Evolutionary conservation across 2,329 filamentous ascomycete species (phyloP).

Genomic region (Penicillium italicum): DNA sequence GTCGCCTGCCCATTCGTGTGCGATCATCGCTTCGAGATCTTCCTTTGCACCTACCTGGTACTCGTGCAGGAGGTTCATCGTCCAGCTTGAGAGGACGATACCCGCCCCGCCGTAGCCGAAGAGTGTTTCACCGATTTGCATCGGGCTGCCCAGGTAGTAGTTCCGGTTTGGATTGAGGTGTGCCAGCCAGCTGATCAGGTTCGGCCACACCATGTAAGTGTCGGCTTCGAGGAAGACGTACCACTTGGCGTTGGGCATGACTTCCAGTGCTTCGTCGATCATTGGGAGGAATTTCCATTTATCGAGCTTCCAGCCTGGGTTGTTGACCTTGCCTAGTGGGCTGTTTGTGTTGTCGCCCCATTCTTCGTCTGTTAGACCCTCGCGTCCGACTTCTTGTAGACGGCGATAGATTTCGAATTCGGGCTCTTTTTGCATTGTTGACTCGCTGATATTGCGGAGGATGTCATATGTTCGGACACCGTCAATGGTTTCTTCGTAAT

Average conservation of each 20-base stretch:
- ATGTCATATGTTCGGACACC: constrained; percentile 26
- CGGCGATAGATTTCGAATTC: constrained; percentile 52
- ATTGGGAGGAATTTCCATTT: constrained; percentile 57
- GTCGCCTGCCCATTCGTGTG: constrained; percentile 46
- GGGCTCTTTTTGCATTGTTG: constrained; percentile 23
- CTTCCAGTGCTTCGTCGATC: constrained; percentile 46
- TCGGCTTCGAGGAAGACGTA: constrained; percentile 58
- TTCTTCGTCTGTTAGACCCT: constrained; percentile 35
- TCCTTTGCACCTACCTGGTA: constrained; percentile 38
- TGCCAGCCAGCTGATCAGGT: constrained; percentile 51
- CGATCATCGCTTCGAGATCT: constrained; percentile 44
- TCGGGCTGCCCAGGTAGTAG: constrained; percentile 53
- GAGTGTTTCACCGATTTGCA: constrained; percentile 46
- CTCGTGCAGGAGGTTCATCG: constrained; percentile 40
- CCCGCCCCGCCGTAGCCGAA: constrained; percentile 53
- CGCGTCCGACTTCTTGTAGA: constrained; percentile 41
- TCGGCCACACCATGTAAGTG: constrained; percentile 53
- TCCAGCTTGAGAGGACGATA: constrained; percentile 49
- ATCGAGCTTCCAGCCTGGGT: constrained; percentile 50
- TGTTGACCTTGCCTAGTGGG: constrained; percentile 39
- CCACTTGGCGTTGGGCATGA: constrained; percentile 51
- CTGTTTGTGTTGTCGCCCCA: constrained; percentile 32
- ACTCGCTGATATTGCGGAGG: constrained; percentile 24
- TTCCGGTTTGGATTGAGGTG: constrained; percentile 45
- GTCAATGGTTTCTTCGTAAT: constrained; percentile 28